Evolutionary conservation across 805 yeast species (phyloP), one percentile per base, ranked within the genome.

Genomic region (Candida quercuum): DNA sequence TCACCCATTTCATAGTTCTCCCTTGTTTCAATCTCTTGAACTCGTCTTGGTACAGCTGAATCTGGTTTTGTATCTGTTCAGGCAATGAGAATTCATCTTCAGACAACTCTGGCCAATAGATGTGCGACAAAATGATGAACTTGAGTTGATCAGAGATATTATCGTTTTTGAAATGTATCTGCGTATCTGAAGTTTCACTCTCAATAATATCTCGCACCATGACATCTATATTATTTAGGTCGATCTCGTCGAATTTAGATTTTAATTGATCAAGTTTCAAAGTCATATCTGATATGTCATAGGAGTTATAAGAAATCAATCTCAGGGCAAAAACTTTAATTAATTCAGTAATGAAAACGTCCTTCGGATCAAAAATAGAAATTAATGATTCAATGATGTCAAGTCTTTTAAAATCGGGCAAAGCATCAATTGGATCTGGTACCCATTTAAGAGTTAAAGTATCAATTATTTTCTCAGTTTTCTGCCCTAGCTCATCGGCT

Each of bases 361-460:
- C 80, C 46, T 81, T 81, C 45, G 78, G 71, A 33, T 85, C 91
- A 59, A 78, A 83, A 1, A 87, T 74, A 1, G 89, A 76, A 3
- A 84, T 68, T 23, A 87, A 63, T 0, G 86, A 74, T 45, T 79
- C 87, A 17, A 87, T 77, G 5, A 80, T 72, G 51, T 86, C 95
- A 29, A 75, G 72, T 42, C 76, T 74, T 32, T 74, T 71, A 61
- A 84, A 87, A 56, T 86, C 95, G 0, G 89, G 86, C n/a, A 88
- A 71, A 0, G 96, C 94, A 61, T 87, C 96, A 13, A 85, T 71
- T 0, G 96, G 96, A 48, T 86, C 95, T 0, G 96, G 96, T 8
- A 58, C 57, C 96, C 96, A 86, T 33, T 72, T 64, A 3, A 77
- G 51, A 28, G 45, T 42, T 8, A 49, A 24, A 15, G 47, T 43